Evolutionary conservation across 371 early-diverging fungal species (phyloP).

Genomic region (Mucor circinelloides): DNA sequence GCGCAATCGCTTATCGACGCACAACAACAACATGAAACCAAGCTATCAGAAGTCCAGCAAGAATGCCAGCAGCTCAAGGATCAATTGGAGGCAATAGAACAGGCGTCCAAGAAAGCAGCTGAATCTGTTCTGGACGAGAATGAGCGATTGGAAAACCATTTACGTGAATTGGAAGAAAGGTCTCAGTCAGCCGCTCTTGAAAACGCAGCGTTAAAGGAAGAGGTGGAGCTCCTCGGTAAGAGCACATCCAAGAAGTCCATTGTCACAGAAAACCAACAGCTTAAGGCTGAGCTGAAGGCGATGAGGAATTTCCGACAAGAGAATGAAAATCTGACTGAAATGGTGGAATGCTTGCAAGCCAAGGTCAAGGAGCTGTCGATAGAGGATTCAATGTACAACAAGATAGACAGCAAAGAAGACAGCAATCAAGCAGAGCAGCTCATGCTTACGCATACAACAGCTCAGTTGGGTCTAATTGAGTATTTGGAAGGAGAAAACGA

Average conservation of each 20-base stretch:
- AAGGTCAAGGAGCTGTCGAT: conserved; percentile 11
- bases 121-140: conserved; percentile 12
- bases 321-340: not conserved
- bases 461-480: conserved; percentile 42
- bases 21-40: not conserved
- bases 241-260: not conserved
- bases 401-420: not conserved
- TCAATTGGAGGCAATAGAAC: conserved; percentile 7
- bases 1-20: conserved; percentile 5
- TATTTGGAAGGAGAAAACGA: conserved; percentile 46
- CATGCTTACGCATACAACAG: conserved; percentile 35
- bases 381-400: not conserved
- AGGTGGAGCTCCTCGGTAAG: conserved; percentile 1
- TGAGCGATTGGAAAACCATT: conserved; percentile 8
- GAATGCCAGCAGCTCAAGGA: conserved; percentile 11
- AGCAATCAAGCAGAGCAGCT: conserved; percentile 23
- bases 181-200: not conserved
- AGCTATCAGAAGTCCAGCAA: not conserved
- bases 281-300: conserved; percentile 4
- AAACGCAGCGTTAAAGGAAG: conserved; percentile 2
- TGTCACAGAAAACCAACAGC: conserved; percentile 9
- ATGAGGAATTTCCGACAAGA: conserved; percentile 14
- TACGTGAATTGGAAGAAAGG: not conserved
- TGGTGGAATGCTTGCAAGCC: conserved; percentile 11
- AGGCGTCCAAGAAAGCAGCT: conserved; percentile 9